Evolutionary conservation across 306 rosid species (phyloP).

Genomic region (Cucumis hystrix): DNA sequence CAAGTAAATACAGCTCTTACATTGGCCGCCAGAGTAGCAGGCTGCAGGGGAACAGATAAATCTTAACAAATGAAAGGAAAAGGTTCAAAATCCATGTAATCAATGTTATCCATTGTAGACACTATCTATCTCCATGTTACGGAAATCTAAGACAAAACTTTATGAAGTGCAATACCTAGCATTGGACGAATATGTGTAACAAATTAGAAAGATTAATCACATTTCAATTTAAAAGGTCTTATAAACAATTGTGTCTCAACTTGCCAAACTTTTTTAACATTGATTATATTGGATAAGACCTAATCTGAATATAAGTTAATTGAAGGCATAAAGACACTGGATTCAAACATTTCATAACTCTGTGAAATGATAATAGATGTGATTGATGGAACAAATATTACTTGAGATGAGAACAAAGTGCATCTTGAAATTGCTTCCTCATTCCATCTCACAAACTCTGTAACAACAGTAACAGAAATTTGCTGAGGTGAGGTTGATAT

Average conservation of each 20-base stretch:
- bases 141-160: background rate
- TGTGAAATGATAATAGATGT: background rate
- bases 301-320: background rate
- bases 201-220: background rate
- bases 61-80: background rate
- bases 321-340: background rate
- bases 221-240: background rate
- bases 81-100: background rate
- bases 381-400: conserved; percentile 19
- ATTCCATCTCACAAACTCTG: conserved; percentile 98
- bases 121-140: background rate
- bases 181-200: background rate
- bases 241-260: background rate
- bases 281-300: background rate
- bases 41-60: conserved; percentile 39
- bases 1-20: conserved; percentile 85
- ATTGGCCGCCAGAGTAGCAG: conserved; percentile 70
- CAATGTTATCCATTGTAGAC: background rate
- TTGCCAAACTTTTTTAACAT: background rate
- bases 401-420: conserved; percentile 86
- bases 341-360: background rate
- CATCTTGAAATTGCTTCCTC: conserved; percentile 98
- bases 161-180: background rate
- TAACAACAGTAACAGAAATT: conserved; percentile 95
- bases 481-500: conserved; percentile 73